Base-by-base conservation (phyloP, 176 grass and related monocot species). In the Sorghum bicolor region DNA sequence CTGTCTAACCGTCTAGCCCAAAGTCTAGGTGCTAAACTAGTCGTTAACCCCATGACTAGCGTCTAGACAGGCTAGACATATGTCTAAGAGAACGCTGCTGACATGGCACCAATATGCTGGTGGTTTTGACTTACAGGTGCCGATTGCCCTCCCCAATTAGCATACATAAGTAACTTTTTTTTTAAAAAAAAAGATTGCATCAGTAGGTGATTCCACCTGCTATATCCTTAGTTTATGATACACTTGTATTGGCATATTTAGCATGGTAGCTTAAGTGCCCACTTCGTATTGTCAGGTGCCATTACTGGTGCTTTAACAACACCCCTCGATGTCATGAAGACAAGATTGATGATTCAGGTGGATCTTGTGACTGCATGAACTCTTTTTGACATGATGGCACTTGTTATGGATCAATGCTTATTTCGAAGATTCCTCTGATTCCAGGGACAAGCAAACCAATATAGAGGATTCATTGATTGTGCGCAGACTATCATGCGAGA, bases 281-380 rank as follows among this genome's bases (percentile, higher is more conserved):
- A 12, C 26, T 77, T 76, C 8, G 38, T 85, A 25, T 60, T 66
- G 6, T 58, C 64, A 97, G 94, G 94, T 78, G 94, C 89, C 64
- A 74, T 97, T 76, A 94, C 91, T 77, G 94, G 94, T 15, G 91
- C 87, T 64, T 74, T 97, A 77, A 97, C 94, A 70, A 97, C 94
- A 20, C 91, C 91, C 9, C 87, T 97, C 2, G 94, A 97, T 87
- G 94, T 97, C 20, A 67, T 97, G 87, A 97, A 97, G 80, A 97
- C 94, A 28, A 92, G 94, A 83, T 76, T 97, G 77, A 97, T 97
- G 94, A 88, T 94, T 92, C 89, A 97, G 91, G 94, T 97, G 28
- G 58, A 82, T 38, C 19, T 74, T 82, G 43, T 28, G 8, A 61
- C 76, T 90, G 26, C 38, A 76, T 25, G 28, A 41, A 64, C 52